These are phyloP conservation scores for Paraphoma chrysanthemicola DNA, from an alignment of 2,329 filamentous ascomycete genomes.

Conservation along the genomic window DNA sequence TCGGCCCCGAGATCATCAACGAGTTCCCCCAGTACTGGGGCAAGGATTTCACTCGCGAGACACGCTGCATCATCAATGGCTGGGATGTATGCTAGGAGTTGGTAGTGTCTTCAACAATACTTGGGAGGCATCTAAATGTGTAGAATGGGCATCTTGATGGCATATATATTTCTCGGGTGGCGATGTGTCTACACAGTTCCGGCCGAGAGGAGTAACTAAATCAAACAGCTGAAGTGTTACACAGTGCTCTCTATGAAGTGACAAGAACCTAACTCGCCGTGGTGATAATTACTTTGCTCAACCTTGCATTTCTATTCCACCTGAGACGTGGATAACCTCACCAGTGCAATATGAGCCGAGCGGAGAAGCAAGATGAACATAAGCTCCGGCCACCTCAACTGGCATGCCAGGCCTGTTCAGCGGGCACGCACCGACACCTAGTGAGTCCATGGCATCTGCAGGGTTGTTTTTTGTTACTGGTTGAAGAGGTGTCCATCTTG, in stretches of 20 bases:
- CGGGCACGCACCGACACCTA: conserved; percentile 26
- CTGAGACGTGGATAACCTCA: conserved; percentile 23
- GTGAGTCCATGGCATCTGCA: conserved; percentile 13
- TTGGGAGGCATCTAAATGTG: too few species aligned
- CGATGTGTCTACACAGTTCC: too few species aligned
- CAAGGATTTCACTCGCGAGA: not conserved
- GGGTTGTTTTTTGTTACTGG: conserved; percentile 20
- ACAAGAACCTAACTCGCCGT: too few species aligned
- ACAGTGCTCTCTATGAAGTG: too few species aligned
- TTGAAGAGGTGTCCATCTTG: conserved; percentile 20
- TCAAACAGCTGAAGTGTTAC: too few species aligned
- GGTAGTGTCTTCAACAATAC: too few species aligned
- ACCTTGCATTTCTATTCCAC: conserved; percentile 29
- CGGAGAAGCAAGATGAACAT: conserved; percentile 26
- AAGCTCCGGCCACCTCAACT: conserved; percentile 24
- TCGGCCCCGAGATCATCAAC: not conserved
- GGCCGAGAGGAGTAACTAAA: too few species aligned
- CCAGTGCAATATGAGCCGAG: conserved; percentile 26
- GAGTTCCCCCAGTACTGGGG: conserved; percentile 1
- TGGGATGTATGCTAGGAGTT: not conserved
- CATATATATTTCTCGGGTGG: too few species aligned
- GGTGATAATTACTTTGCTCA: not conserved
- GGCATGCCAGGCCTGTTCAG: conserved; percentile 26
- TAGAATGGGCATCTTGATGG: too few species aligned
- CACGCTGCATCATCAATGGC: conserved; percentile 6